phyloP scores from a whole-genome alignment of 305 asterid species.

The Fraxinus floribunda region DNA sequence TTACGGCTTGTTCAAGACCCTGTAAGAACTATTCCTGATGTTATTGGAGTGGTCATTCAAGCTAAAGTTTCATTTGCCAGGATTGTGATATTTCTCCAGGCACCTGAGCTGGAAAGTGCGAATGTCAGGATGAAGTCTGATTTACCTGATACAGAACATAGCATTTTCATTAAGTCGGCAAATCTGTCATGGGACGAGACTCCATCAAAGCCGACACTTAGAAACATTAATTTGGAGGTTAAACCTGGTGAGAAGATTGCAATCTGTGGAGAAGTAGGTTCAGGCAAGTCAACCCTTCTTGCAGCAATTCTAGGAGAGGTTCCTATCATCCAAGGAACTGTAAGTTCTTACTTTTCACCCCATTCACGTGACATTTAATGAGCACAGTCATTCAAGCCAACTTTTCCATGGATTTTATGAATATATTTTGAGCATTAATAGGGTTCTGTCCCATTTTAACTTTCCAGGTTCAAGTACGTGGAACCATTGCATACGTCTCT shows the following conservation, averaged over 20 bases:
- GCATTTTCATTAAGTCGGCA: constrained; percentile 54
- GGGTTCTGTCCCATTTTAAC: background rate
- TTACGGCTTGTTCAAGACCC: constrained; percentile 95
- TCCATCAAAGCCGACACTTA: constrained; percentile 52
- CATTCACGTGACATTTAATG: background rate
- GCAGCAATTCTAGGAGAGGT: constrained; percentile 90
- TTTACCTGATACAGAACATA: constrained; percentile 21
- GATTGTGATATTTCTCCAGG: constrained; percentile 70
- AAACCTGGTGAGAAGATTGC: constrained; percentile 75
- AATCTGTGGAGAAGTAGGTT: constrained; percentile 96
- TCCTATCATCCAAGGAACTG: constrained; percentile 71
- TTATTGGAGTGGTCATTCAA: constrained; percentile 78
- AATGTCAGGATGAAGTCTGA: constrained; percentile 38
- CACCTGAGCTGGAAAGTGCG: constrained; percentile 63
- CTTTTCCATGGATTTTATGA: background rate
- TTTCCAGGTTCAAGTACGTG: constrained; percentile 70
- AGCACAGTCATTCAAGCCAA: background rate
- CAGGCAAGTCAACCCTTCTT: constrained; percentile 92
- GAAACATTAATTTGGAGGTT: constrained; percentile 54
- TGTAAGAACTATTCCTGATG: constrained; percentile 85
- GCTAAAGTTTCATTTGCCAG: constrained; percentile 82
- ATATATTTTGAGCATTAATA: background rate
- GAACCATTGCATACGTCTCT: constrained; percentile 84
- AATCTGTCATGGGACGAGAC: constrained; percentile 77
- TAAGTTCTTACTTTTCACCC: constrained; percentile 42